Evolutionary conservation across 768 basidiomycete genomes (phyloP).

Genomic region (Dacryopinax spathularia): DNA sequence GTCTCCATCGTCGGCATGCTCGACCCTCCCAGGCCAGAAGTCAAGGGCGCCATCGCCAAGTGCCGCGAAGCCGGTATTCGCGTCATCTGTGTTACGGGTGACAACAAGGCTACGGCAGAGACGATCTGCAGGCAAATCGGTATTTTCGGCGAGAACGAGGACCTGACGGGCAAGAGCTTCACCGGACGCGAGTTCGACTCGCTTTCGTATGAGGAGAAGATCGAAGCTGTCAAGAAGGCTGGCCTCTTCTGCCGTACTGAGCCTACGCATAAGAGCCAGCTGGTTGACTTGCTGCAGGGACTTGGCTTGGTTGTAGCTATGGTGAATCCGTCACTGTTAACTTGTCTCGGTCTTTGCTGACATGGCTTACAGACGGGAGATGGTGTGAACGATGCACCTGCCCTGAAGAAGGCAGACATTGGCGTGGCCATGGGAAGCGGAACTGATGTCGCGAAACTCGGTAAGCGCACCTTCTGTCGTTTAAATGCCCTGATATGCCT

Average conservation of each 20-base stretch:
- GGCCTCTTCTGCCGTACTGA: constrained; percentile 88
- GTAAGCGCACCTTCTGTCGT: background rate
- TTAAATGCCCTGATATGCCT: background rate
- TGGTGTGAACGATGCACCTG: constrained; percentile 96
- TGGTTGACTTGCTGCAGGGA: constrained; percentile 86
- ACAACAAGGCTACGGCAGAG: constrained; percentile 95
- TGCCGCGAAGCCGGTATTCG: constrained; percentile 88
- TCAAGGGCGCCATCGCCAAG: constrained; percentile 68
- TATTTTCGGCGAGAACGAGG: constrained; percentile 74
- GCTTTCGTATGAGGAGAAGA: constrained; percentile 64
- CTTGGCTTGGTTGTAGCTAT: constrained; percentile 91
- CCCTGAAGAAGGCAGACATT: constrained; percentile 91
- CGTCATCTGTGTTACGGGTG: constrained; percentile 94
- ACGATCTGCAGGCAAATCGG: constrained; percentile 94
- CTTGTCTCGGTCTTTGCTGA: background rate
- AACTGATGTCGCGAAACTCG: constrained; percentile 90
- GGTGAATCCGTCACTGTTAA: constrained; percentile 32
- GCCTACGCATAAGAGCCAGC: constrained; percentile 84
- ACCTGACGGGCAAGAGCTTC: constrained; percentile 87
- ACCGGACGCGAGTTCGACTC: constrained; percentile 86
- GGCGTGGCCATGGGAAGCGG: constrained; percentile 99
- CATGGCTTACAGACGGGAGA: constrained; percentile 58
- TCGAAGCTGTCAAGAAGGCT: constrained; percentile 73
- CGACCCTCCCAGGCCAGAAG: constrained; percentile 93
- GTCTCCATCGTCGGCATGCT: constrained; percentile 96